These are phyloP conservation scores for Flaveria sonorensis DNA, from an alignment of 129 eudicot species.

Conservation along the genomic window DNA sequence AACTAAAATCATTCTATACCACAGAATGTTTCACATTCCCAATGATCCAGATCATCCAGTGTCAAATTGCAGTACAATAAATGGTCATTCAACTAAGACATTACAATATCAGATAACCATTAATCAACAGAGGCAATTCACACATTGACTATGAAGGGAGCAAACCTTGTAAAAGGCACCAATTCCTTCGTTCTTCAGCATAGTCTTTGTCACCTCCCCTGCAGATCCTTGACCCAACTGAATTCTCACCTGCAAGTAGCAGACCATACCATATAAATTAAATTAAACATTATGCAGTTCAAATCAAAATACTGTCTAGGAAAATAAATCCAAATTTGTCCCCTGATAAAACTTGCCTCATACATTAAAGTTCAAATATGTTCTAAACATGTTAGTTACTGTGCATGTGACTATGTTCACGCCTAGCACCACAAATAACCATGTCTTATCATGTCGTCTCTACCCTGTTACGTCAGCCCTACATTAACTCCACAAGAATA, in stretches of 20 bases:
- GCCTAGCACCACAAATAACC: no score
- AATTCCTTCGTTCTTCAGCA: slow-evolving; percentile 88
- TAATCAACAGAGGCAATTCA: slow-evolving; percentile 7
- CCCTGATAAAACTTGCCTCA: no score
- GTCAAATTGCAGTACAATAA: background rate
- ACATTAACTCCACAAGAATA: no score
- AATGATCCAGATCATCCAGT: background rate
- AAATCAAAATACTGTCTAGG: no score
- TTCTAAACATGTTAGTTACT: no score
- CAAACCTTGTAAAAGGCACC: slow-evolving; percentile 92
- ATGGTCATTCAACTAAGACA: background rate
- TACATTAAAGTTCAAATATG: background rate
- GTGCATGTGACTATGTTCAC: no score
- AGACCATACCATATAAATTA: slow-evolving; percentile 4
- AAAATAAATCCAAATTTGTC: no score
- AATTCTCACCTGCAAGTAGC: slow-evolving; percentile 69
- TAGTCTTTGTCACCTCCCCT: slow-evolving; percentile 57
- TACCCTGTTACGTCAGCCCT: no score
- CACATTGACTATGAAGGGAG: background rate
- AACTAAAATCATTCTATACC: background rate
- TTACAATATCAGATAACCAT: background rate
- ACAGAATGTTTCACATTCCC: slow-evolving; percentile 10
- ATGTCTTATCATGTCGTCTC: no score
- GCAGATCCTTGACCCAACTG: slow-evolving; percentile 98
- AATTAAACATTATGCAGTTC: background rate